phyloP scores from a whole-genome alignment of 331 rosid genomes.

The Stylosanthes scabra region DNA sequence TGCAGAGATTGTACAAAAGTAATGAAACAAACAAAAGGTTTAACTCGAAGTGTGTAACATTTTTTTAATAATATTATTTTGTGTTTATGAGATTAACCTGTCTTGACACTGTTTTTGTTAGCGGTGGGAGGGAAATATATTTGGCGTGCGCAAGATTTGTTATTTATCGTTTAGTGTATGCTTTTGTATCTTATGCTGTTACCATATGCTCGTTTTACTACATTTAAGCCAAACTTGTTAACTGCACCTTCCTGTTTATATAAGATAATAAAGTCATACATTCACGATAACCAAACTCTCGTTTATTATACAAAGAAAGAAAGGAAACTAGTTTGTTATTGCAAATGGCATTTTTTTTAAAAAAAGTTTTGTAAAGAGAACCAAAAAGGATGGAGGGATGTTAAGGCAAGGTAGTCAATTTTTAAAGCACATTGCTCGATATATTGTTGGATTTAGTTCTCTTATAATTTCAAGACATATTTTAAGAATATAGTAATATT shows the following conservation, averaged over 20 bases:
- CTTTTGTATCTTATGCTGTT: slow-evolving; percentile 39
- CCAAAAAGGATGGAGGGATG: no score
- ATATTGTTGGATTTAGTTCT: no score
- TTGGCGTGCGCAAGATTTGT: slow-evolving; percentile 41
- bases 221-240: background rate
- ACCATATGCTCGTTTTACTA: slow-evolving; percentile 30
- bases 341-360: no score
- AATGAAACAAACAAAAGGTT: slow-evolving; percentile 27
- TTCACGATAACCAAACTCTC: slow-evolving; percentile 12
- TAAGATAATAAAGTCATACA: background rate
- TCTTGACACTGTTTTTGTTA: slow-evolving; percentile 23
- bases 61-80: background rate
- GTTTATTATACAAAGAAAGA: background rate
- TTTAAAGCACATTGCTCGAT: no score
- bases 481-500: no score
- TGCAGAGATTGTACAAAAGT: slow-evolving; percentile 40
- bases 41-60: slow-evolving; percentile 31
- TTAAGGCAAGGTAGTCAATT: no score
- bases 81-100: slow-evolving; percentile 19
- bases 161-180: slow-evolving; percentile 35
- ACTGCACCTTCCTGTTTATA: slow-evolving; percentile 6
- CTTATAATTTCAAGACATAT: no score
- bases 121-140: background rate
- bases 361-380: no score
- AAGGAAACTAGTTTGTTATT: no score